A percentile compares a stretch with the other conserved stretches of the same genome.
phyloP scores from a whole-genome alignment of 140 eudicot species.

The Ambrosia hybrid region DNA sequence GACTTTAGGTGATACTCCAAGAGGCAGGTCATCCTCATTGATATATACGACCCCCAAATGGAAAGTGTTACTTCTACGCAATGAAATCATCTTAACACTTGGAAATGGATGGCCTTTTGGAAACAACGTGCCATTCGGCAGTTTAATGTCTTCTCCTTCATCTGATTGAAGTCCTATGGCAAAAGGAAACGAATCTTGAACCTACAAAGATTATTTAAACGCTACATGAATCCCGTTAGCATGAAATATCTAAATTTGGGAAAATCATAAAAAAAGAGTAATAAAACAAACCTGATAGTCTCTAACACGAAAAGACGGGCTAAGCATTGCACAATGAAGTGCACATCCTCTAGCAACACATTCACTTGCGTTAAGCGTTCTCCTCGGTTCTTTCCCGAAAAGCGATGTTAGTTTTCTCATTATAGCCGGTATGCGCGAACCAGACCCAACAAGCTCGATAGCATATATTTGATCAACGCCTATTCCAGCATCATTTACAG shows the following conservation, averaged over 20 bases:
- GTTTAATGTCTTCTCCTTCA: slow-evolving; percentile 46
- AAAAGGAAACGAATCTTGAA: slow-evolving; percentile 87
- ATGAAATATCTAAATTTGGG: background rate
- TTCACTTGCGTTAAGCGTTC: slow-evolving; percentile 91
- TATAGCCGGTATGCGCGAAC: slow-evolving; percentile 92
- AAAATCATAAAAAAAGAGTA: background rate
- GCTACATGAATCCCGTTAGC: background rate
- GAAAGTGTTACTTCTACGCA: slow-evolving; percentile 56
- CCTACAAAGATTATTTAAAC: slow-evolving; percentile 45
- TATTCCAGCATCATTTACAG: slow-evolving; percentile 72
- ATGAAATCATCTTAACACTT: slow-evolving; percentile 63
- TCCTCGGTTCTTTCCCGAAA: slow-evolving; percentile 61
- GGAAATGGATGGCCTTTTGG: slow-evolving; percentile 76
- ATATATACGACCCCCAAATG: slow-evolving; percentile 64
- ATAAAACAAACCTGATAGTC: slow-evolving; percentile 81
- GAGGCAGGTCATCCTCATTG: slow-evolving; percentile 60
- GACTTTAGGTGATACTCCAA: slow-evolving; percentile 59
- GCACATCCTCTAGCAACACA: slow-evolving; percentile 99
- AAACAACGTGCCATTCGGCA: slow-evolving; percentile 59
- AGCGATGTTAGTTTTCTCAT: slow-evolving; percentile 46
- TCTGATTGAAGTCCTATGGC: slow-evolving; percentile 71
- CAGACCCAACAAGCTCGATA: slow-evolving; percentile 95
- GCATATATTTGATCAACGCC: slow-evolving; percentile 58
- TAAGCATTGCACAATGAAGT: slow-evolving; percentile 96
- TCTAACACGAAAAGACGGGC: slow-evolving; percentile 82